These are phyloP conservation scores for Omphalea diandra DNA, from an alignment of 441 rosid genomes.

Conservation along the genomic window DNA sequence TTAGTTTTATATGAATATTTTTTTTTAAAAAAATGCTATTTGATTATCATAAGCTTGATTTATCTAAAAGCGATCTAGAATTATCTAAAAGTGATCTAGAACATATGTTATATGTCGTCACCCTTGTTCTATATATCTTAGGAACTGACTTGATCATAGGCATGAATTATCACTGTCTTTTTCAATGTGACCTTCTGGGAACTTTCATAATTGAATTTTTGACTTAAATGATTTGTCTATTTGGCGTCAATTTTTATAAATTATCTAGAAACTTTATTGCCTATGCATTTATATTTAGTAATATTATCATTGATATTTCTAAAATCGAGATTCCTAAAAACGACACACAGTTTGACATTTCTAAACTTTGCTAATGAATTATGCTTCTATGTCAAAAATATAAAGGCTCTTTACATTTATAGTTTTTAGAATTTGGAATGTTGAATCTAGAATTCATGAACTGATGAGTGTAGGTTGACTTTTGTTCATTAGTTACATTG, in stretches of 20 bases:
- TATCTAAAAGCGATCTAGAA: too few relatives aligned
- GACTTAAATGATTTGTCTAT: not conserved
- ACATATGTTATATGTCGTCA: not conserved
- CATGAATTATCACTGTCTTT: not conserved
- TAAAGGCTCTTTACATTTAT: not conserved
- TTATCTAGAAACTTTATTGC: not conserved
- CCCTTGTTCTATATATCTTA: not conserved
- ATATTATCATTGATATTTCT: not conserved
- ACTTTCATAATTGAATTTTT: not conserved
- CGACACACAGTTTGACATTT: not conserved
- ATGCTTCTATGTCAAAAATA: constrained; percentile 1
- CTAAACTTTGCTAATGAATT: not conserved
- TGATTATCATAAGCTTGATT: constrained; percentile 5
- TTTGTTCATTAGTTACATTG: not conserved
- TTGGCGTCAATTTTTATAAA: not conserved
- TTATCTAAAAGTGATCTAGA: too few relatives aligned
- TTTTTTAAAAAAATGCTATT: not conserved
- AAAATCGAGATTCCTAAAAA: constrained; percentile 3
- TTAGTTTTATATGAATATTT: constrained; percentile 9
- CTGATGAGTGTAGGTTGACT: not conserved
- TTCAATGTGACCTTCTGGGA: not conserved
- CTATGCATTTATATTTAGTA: not conserved
- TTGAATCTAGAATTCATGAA: not conserved
- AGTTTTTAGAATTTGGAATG: not conserved
- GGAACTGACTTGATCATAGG: not conserved